A percentile compares a stretch with the other conserved stretches of the same genome.
Evolutionary conservation across 139 green algal genomes (phyloP).

Genomic region (Chlamydomonas incerta): DNA sequence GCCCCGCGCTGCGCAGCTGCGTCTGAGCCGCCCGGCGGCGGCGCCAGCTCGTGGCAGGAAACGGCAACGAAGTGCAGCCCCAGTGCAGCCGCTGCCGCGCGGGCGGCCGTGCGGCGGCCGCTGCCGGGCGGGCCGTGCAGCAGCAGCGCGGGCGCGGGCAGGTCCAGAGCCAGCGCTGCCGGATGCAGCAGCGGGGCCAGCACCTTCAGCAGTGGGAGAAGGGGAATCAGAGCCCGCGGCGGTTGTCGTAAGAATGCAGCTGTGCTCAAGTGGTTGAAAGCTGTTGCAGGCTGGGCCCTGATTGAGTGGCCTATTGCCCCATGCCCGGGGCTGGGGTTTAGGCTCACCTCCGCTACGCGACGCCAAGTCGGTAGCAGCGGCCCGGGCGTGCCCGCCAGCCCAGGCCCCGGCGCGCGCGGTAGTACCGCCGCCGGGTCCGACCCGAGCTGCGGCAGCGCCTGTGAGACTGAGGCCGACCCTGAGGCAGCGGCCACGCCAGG

Average conservation of each 20-base stretch:
- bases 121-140: conserved; percentile 73
- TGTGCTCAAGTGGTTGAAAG: too few relatives aligned
- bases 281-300: too few relatives aligned
- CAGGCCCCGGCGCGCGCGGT: neutral
- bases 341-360: conserved; percentile 41
- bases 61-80: conserved; percentile 71
- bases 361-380: conserved; percentile 56
- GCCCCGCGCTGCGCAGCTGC: conserved; percentile 11
- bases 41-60: conserved; percentile 71
- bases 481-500: neutral
- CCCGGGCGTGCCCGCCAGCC: conserved; percentile 39
- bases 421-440: conserved; percentile 3
- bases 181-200: conserved; percentile 73
- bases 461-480: neutral
- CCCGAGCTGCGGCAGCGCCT: neutral
- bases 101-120: conserved; percentile 65
- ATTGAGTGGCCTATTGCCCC: too few relatives aligned
- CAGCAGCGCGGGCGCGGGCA: conserved; percentile 72
- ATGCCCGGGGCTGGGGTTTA: too few relatives aligned
- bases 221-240: neutral
- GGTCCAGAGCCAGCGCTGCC: conserved; percentile 27
- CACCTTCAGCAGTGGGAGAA: neutral
- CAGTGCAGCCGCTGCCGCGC: conserved; percentile 76
- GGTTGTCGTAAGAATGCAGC: neutral
- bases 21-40: conserved; percentile 10